Percentiles rank a stretch among this genome's conserved stretches.
phyloP scores from a whole-genome alignment of 495 filamentous ascomycete genomes.

The Aspergillus indologenus region DNA sequence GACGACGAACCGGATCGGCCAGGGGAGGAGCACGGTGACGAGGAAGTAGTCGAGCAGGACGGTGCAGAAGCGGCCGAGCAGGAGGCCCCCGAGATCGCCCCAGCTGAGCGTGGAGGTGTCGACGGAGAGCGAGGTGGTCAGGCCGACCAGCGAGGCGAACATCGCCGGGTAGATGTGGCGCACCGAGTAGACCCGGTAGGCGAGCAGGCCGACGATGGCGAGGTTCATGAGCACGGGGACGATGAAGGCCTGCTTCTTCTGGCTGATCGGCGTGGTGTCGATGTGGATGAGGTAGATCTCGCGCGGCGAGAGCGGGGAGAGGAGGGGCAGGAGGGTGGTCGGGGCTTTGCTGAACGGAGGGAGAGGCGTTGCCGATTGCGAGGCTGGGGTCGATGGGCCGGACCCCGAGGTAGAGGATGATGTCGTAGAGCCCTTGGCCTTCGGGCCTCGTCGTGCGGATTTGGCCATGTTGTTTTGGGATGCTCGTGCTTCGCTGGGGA shows the following conservation, averaged over 20 bases:
- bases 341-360: constrained; percentile 64
- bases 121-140: constrained; percentile 56
- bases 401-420: constrained; percentile 24
- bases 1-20: constrained; percentile 70
- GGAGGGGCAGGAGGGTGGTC: constrained; percentile 55
- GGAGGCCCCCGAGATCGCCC: constrained; percentile 44
- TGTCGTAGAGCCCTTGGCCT: constrained; percentile 28
- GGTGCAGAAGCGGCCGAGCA: constrained; percentile 52
- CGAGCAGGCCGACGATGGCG: constrained; percentile 54
- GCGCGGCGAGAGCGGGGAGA: constrained; percentile 53
- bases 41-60: constrained; percentile 72
- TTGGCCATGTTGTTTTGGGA: constrained; percentile 34
- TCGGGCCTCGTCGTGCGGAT: constrained; percentile 33
- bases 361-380: constrained; percentile 38
- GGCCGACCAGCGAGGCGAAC: constrained; percentile 56
- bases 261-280: constrained; percentile 57
- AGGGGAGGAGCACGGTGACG: constrained; percentile 63
- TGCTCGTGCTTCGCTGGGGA: constrained; percentile 1
- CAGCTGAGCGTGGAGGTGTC: constrained; percentile 50
- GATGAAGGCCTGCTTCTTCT: constrained; percentile 74
- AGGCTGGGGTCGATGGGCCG: constrained; percentile 38
- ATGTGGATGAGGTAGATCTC: constrained; percentile 79
- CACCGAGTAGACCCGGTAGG: constrained; percentile 58
- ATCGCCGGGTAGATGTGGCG: constrained; percentile 65
- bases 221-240: constrained; percentile 71